These are phyloP conservation scores for Ceratocystis ficicola DNA, from an alignment of 2,329 filamentous ascomycete genomes.

Conservation along the genomic window DNA sequence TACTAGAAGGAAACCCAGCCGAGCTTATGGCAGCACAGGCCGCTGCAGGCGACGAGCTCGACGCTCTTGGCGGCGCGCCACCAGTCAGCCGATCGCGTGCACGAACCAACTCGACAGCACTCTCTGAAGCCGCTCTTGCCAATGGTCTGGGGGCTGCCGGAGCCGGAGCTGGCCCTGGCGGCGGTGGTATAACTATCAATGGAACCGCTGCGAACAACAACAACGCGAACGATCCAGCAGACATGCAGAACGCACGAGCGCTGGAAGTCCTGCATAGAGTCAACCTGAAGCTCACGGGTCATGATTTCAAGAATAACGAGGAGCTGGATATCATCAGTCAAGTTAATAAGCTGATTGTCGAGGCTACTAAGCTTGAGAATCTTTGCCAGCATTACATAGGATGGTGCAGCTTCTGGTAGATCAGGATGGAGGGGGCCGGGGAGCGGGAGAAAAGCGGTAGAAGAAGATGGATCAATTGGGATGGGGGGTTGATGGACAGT, in stretches of 20 bases:
- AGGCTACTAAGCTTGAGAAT: conserved; percentile 95
- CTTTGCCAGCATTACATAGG: conserved; percentile 98
- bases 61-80: conserved; percentile 34
- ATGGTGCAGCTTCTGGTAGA: conserved; percentile 94
- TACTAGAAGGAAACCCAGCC: conserved; percentile 50
- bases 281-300: conserved; percentile 86
- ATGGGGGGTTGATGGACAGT: background rate
- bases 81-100: conserved; percentile 41
- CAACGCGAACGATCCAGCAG: conserved; percentile 38
- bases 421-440: background rate
- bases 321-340: conserved; percentile 78
- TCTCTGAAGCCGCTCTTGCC: conserved; percentile 28
- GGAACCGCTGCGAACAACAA: conserved; percentile 21
- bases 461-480: background rate
- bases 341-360: conserved; percentile 86
- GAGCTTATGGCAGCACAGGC: conserved; percentile 42
- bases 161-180: conserved; percentile 14
- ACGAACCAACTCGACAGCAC: conserved; percentile 47
- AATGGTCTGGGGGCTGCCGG: conserved; percentile 29
- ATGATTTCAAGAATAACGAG: conserved; percentile 76
- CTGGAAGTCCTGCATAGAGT: conserved; percentile 85
- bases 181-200: background rate
- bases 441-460: conserved; percentile 23
- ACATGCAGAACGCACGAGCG: conserved; percentile 86
- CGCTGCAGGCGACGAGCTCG: conserved; percentile 23